These are phyloP conservation scores for Monilinia fructigena DNA, from an alignment of 2,329 filamentous ascomycete genomes.

Conservation along the genomic window DNA sequence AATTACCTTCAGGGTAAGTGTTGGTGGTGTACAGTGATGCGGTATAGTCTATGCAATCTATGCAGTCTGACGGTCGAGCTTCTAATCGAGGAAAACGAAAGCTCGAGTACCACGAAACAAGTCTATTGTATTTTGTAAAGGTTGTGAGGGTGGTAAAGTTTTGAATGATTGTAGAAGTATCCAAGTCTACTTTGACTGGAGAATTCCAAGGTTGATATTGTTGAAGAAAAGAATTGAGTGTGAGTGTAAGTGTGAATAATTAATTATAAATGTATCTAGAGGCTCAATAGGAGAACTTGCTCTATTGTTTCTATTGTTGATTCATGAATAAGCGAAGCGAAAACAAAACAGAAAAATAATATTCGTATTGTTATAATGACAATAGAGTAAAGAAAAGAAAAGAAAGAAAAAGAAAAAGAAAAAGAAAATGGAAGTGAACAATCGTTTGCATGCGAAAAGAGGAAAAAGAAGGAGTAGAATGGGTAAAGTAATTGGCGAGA, in stretches of 20 bases:
- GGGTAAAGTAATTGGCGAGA: neutral
- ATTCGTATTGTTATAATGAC: slow-evolving; percentile 5
- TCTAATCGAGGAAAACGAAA: neutral
- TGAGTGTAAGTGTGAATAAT: slow-evolving; percentile 11
- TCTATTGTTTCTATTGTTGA: slow-evolving; percentile 20
- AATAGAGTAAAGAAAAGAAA: slow-evolving; percentile 12
- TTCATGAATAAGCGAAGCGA: neutral
- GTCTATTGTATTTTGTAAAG: neutral
- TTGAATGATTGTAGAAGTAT: slow-evolving; percentile 3
- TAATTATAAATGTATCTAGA: neutral
- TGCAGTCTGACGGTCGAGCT: slow-evolving; percentile 15
- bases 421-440: slow-evolving; percentile 10
- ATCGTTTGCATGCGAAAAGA: neutral
- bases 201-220: neutral
- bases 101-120: slow-evolving; percentile 10
- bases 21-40: slow-evolving; percentile 12
- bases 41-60: slow-evolving; percentile 14
- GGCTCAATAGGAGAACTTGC: slow-evolving; percentile 21
- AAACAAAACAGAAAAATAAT: too few species aligned
- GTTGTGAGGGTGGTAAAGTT: neutral
- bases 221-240: neutral
- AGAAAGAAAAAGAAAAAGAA: neutral
- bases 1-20: slow-evolving; percentile 15
- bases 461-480: neutral
- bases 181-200: slow-evolving; percentile 16